Evolutionary conservation across 371 early-diverging fungal genomes (phyloP).

Genomic region (Globomyces sp.): DNA sequence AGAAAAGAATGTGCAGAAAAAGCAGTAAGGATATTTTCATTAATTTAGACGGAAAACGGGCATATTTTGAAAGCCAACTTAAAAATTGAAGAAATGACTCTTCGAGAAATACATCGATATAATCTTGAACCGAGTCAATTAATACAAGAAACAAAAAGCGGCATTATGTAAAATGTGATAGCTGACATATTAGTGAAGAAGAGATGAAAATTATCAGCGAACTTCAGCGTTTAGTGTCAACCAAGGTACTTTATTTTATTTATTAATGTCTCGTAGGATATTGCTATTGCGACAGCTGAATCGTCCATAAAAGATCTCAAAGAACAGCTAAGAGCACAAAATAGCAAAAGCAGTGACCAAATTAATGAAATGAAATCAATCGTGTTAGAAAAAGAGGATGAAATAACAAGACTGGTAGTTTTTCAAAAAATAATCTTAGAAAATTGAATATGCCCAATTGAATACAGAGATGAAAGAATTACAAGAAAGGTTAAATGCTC

Average conservation of each 20-base stretch:
- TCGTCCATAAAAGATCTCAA: too few species aligned
- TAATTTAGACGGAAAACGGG: too few species aligned
- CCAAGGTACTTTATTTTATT: background rate
- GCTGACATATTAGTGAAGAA: too few species aligned
- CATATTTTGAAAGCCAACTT: background rate
- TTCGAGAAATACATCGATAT: slow-evolving; percentile 8
- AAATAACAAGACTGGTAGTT: background rate
- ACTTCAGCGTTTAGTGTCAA: background rate
- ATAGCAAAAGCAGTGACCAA: too few species aligned
- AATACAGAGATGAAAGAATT: background rate
- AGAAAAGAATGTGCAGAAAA: slow-evolving; percentile 23
- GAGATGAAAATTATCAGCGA: background rate
- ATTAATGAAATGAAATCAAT: too few species aligned
- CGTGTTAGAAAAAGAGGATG: background rate
- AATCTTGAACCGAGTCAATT: background rate
- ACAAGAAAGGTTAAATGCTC: background rate
- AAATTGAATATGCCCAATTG: background rate
- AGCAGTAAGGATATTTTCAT: too few species aligned
- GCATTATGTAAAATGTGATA: too few species aligned
- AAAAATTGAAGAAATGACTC: background rate
- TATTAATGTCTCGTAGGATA: too few species aligned
- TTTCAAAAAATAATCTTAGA: background rate
- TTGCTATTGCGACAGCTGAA: too few species aligned
- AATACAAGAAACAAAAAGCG: background rate
- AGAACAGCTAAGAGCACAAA: too few species aligned